phyloP scores from a whole-genome alignment of 2,329 filamentous ascomycete genomes.

The Cladosporium austrohemisphaericum region DNA sequence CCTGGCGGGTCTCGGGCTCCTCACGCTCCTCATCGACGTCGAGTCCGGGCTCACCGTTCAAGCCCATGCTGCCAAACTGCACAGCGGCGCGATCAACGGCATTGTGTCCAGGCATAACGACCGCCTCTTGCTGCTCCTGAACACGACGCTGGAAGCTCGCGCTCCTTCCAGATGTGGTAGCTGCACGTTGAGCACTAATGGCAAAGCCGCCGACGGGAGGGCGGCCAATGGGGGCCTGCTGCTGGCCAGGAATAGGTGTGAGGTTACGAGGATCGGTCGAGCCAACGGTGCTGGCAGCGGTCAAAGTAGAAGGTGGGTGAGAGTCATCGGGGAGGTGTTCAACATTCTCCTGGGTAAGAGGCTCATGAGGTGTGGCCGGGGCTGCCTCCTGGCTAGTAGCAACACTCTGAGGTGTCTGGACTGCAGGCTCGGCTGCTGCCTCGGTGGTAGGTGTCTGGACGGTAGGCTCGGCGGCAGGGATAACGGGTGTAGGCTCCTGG shows the following conservation, averaged over 20 bases:
- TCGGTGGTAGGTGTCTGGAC: constrained; percentile 19
- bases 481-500: constrained; percentile 13
- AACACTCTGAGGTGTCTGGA: constrained; percentile 9
- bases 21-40: constrained; percentile 94
- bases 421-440: neutral
- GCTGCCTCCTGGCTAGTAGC: constrained; percentile 15
- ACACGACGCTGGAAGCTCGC: constrained; percentile 81
- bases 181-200: constrained; percentile 77
- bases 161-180: constrained; percentile 59
- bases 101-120: constrained; percentile 96
- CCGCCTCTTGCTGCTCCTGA: constrained; percentile 92
- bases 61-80: constrained; percentile 91
- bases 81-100: constrained; percentile 90
- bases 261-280: constrained; percentile 71
- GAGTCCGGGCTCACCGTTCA: constrained; percentile 70
- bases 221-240: constrained; percentile 57
- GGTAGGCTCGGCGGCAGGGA: constrained; percentile 18
- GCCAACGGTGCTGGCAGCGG: constrained; percentile 85
- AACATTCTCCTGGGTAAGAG: constrained; percentile 87
- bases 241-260: constrained; percentile 59
- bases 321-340: constrained; percentile 85
- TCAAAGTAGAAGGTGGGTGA: constrained; percentile 70
- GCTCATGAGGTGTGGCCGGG: constrained; percentile 69
- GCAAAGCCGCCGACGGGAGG: constrained; percentile 69
- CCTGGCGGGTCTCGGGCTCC: constrained; percentile 91